A percentile compares a stretch with the other conserved stretches of the same genome.
phyloP scores from a whole-genome alignment of 1,284 basidiomycete genomes.

The Ceratorhiza oryzae-sativae region DNA sequence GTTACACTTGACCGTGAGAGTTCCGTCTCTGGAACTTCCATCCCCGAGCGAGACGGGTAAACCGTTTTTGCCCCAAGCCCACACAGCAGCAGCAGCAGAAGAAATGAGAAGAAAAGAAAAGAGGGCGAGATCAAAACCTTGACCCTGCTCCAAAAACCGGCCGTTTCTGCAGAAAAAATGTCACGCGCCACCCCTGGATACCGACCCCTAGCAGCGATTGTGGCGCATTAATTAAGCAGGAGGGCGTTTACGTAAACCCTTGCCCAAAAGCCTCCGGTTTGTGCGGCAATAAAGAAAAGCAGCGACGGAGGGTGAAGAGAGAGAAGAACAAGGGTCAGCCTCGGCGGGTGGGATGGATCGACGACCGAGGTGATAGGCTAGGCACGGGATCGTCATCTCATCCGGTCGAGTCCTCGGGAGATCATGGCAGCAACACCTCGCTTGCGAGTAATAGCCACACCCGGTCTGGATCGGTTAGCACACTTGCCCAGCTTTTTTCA shows the following conservation, averaged over 20 bases:
- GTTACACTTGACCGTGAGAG: neutral
- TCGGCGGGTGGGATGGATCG: neutral
- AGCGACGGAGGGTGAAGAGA: neutral
- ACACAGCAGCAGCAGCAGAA: too few relatives aligned
- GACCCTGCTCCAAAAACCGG: neutral
- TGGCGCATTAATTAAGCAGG: constrained; percentile 30
- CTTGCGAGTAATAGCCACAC: neutral
- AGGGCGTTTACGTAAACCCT: constrained; percentile 18
- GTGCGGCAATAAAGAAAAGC: neutral
- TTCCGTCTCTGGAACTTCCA: neutral
- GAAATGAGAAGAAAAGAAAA: neutral
- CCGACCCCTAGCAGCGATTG: neutral
- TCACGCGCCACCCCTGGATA: constrained; percentile 3
- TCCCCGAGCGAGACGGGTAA: too few relatives aligned
- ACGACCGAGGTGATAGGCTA: neutral
- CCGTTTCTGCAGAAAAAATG: too few relatives aligned
- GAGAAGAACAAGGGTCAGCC: neutral
- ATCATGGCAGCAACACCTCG: neutral
- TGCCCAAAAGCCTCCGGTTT: constrained; percentile 13
- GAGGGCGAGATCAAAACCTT: neutral
- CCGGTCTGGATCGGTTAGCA: neutral
- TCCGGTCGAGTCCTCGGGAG: too few relatives aligned
- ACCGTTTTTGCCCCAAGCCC: neutral
- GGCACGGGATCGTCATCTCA: neutral
- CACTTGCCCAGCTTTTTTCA: neutral